Conservation (phyloP, 164 flowering plant genomes). For the Berberis thunbergii region DNA sequence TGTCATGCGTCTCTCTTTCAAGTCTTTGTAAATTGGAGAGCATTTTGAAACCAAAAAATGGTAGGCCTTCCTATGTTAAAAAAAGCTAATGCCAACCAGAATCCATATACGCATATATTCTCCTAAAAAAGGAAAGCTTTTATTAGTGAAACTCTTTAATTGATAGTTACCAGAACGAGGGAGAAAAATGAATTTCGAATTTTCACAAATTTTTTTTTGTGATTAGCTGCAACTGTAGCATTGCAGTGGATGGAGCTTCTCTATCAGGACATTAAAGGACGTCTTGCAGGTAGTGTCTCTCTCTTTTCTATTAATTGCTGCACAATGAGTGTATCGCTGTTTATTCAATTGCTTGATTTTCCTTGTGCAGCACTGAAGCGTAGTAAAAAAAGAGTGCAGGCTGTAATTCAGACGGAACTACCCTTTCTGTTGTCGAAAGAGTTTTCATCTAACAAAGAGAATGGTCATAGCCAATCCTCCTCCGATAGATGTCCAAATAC, state of each 20-base stretch:
- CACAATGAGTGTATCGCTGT: not conserved
- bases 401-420: slow-evolving; percentile 58
- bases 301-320: not conserved
- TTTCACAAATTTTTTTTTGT: slow-evolving; percentile 1
- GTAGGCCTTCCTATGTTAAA: too few species aligned
- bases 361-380: slow-evolving; percentile 54
- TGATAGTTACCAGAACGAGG: too few species aligned
- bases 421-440: slow-evolving; percentile 60
- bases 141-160: too few species aligned
- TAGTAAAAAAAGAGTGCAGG: slow-evolving; percentile 75
- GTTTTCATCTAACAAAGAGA: slow-evolving; percentile 42
- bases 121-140: too few species aligned
- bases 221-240: slow-evolving; percentile 87
- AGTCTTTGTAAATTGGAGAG: too few species aligned
- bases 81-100: too few species aligned
- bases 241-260: slow-evolving; percentile 95
- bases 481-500: slow-evolving; percentile 16
- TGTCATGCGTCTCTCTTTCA: too few species aligned
- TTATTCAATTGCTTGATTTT: not conserved
- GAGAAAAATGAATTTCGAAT: not conserved
- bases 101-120: too few species aligned
- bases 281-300: slow-evolving; percentile 57
- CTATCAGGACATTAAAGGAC: slow-evolving; percentile 72
- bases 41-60: too few species aligned
- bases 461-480: slow-evolving; percentile 20